A percentile compares a stretch with the other conserved stretches of the same genome.
These are phyloP conservation scores for Cylindrotheca closterium DNA, from an alignment of 108 stramenopile genomes.

Conservation along the genomic window DNA sequence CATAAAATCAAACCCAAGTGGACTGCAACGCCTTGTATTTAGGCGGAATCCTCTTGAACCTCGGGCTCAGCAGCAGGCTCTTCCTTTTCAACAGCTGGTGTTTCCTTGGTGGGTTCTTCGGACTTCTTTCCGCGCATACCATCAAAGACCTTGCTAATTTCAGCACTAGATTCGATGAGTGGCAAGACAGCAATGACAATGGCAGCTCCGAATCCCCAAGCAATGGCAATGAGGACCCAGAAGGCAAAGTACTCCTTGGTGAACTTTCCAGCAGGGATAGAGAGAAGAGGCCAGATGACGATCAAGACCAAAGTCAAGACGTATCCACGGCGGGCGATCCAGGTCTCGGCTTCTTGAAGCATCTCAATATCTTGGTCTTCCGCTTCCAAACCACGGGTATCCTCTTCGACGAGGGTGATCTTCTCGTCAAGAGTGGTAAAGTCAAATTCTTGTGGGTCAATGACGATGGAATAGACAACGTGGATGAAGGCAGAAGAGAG, in stretches of 20 bases:
- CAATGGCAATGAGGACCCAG: slow-evolving; percentile 87
- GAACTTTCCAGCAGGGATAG: slow-evolving; percentile 87
- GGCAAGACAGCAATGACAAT: slow-evolving; percentile 76
- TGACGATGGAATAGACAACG: slow-evolving; percentile 61
- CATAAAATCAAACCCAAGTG: too few species aligned
- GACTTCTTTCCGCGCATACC: too few species aligned
- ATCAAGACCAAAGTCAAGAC: slow-evolving; percentile 77
- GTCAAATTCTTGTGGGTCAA: slow-evolving; percentile 86
- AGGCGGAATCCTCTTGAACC: too few species aligned
- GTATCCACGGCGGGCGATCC: slow-evolving; percentile 85
- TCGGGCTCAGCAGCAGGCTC: too few species aligned
- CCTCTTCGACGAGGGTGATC: slow-evolving; percentile 76
- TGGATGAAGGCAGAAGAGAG: slow-evolving; percentile 70
- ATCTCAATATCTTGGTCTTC: slow-evolving; percentile 55
- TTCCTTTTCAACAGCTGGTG: too few species aligned
- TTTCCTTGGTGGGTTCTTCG: too few species aligned
- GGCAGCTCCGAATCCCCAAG: slow-evolving; percentile 87
- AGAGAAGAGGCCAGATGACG: slow-evolving; percentile 87
- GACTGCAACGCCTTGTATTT: too few species aligned
- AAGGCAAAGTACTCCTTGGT: slow-evolving; percentile 82
- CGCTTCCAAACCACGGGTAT: slow-evolving; percentile 62
- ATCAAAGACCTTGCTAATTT: slow-evolving; percentile 52
- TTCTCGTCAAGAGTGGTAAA: slow-evolving; percentile 56
- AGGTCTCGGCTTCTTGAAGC: slow-evolving; percentile 63
- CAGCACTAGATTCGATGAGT: slow-evolving; percentile 66